Base-by-base conservation (phyloP, 345 rosid species). In the Viola odorata region DNA sequence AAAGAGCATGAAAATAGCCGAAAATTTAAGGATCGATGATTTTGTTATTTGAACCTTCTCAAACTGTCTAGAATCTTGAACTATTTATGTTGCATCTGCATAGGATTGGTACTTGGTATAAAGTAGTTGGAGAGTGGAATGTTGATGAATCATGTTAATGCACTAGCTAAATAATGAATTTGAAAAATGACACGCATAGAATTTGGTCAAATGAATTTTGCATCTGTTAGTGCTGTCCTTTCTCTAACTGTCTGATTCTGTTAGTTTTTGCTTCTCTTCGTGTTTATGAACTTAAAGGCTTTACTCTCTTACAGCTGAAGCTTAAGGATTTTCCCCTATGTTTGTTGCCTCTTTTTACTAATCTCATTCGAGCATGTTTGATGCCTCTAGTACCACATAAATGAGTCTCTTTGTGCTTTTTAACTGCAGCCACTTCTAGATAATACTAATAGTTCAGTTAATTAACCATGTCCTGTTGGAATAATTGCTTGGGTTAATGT, bases 311-410 rank as follows among this genome's bases (percentile, higher is more conserved):
- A 8, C 73, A 94, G 99, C 69, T 88, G 76, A 83, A 74, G 82
- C 84, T 90, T 69, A 82, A 76, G 73, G 97, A n/a, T n/a, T n/a
- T n/a, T n/a, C n/a, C n/a, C n/a, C 32, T 23, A 23, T 23, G 32
- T 23, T 23, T 23, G 32, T 23, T 23, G 32, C 32, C 32, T 23
- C 32, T 23, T 23, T 23, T 23, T 23, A 23, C 32, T 23, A 23
- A 23, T 23, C 32, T 23, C 32, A 23, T 23, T 23, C 1, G 32
- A 23, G 32, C 32, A 23, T 23, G 32, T 23, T 23, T 23, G 32
- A 23, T 23, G 32, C 32, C 32, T 23, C 32, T 23, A 23, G 32
- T 23, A 23, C 32, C 32, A 23, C 32, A 23, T 23, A 23, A 23
- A 23, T 23, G 32, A 23, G 32, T 23, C 32, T 23, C 32, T 23